Evolutionary conservation across 2,329 filamentous ascomycete species (phyloP), one percentile per base, ranked within the genome.

Genomic region (Talaromyces sp.): DNA sequence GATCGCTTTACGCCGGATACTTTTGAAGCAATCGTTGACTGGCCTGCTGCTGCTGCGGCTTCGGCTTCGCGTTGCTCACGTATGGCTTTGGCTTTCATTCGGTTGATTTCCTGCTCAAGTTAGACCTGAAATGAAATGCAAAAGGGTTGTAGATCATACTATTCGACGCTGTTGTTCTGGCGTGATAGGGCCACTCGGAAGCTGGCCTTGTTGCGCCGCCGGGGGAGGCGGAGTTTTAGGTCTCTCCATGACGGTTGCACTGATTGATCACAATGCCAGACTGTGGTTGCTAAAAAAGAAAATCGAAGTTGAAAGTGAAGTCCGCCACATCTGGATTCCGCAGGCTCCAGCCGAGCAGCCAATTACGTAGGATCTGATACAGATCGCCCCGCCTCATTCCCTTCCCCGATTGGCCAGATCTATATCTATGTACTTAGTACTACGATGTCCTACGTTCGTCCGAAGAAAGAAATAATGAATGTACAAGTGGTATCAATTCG

Each of bases 61-160:
- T 89, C 87, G 39, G 89, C 87, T 72, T 93, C 88, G 66, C 86
- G 85, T 72, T 90, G 88, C 70, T 91, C 87, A 65, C 91, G 90
- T 19, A 93, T 83, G 2, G 93, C 93, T 84, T 97, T 98, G 63
- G 95, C 92, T 79, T 89, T 91, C 35, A 97, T 85, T 22, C 94
- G 87, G 71, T 89, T 93, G 76, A 94, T 88, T 86, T 97, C 94
- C 91, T 95, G 33, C 35, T 31, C 25, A n/a, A 31, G 22, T 50
- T 31, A 50, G 47, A 50, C 25, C 25, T 50, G 15, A 31, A 33
- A n/a, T 50, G 6, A 8, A 27, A n/a, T 31, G 47, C 15, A 50
- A 19, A 19, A 50, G 15, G 6, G 25, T 9, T n/a, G 25, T 56
- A 25, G n/a, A 19, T 67, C 73, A 58, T 78, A 84, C 83, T 75